Percentiles rank a stretch among this genome's conserved stretches.
phyloP scores from a whole-genome alignment of 768 basidiomycete genomes.

The Podaxis sp. region DNA sequence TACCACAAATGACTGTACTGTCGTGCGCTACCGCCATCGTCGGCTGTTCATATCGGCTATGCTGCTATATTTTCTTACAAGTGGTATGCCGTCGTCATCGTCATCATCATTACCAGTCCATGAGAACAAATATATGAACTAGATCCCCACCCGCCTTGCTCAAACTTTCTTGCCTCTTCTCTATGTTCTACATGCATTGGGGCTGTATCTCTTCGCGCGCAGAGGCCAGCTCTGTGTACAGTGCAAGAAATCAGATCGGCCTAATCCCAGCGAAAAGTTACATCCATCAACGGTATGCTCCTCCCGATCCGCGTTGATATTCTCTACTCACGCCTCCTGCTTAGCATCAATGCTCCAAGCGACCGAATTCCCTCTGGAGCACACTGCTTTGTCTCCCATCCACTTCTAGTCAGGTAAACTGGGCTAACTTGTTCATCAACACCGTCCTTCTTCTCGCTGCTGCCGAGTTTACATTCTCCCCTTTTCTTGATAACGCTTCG shows the following conservation, averaged over 20 bases:
- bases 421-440: slow-evolving; percentile 30
- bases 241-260: not conserved
- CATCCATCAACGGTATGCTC: not conserved
- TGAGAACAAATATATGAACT: not conserved
- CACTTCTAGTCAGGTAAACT: slow-evolving; percentile 26
- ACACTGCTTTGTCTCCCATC: slow-evolving; percentile 36
- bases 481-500: slow-evolving; percentile 51
- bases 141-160: slow-evolving; percentile 40
- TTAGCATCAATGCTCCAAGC: slow-evolving; percentile 9
- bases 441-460: slow-evolving; percentile 30
- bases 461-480: slow-evolving; percentile 52
- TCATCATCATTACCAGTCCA: not conserved
- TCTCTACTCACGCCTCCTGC: not conserved
- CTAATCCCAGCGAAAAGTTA: not conserved
- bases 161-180: slow-evolving; percentile 30
- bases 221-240: not conserved
- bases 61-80: slow-evolving; percentile 47
- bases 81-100: slow-evolving; percentile 34
- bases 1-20: slow-evolving; percentile 16
- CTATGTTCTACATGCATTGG: slow-evolving; percentile 27
- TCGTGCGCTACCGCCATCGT: slow-evolving; percentile 24
- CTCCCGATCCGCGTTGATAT: not conserved
- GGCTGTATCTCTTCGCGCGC: slow-evolving; percentile 17
- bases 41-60: slow-evolving; percentile 39
- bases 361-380: slow-evolving; percentile 16